phyloP scores from a whole-genome alignment of 768 basidiomycete species.

The Rhodotorula diobovata region DNA sequence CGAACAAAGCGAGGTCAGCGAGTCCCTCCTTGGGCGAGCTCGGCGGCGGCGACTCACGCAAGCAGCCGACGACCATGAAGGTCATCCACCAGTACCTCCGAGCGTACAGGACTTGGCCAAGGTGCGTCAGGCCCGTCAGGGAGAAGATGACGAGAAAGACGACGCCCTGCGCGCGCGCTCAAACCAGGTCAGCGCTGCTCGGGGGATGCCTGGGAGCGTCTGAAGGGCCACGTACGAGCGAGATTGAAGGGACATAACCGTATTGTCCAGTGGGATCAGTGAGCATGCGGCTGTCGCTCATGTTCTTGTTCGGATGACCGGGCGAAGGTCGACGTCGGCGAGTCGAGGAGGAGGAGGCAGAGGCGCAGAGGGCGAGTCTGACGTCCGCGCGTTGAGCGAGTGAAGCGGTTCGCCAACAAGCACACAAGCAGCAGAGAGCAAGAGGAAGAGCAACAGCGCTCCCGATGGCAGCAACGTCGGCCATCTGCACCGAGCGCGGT shows the following conservation, averaged over 20 bases:
- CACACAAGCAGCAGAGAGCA: too few species aligned
- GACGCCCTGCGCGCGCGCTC: neutral
- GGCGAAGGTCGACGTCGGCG: too few species aligned
- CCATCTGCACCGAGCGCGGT: too few species aligned
- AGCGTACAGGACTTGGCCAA: neutral
- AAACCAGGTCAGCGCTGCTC: neutral
- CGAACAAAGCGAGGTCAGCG: neutral
- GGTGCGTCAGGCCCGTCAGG: conserved; percentile 2
- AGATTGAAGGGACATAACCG: neutral
- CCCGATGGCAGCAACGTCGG: too few species aligned
- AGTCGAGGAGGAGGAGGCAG: too few species aligned
- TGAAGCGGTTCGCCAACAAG: too few species aligned
- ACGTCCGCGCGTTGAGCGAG: too few species aligned
- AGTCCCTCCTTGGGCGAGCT: too few species aligned
- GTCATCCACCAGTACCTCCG: conserved; percentile 24
- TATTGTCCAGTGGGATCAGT: neutral
- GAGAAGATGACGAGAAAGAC: conserved; percentile 15
- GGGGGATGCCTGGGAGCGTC: neutral
- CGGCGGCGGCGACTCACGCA: neutral
- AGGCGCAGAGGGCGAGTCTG: too few species aligned
- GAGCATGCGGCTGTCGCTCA: neutral
- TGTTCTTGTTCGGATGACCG: neutral
- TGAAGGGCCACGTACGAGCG: neutral
- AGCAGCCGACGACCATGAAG: conserved; percentile 8
- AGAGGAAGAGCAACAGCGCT: too few species aligned